Base-by-base conservation (phyloP, 345 rosid genomes). In the Salix koriyanagi region DNA sequence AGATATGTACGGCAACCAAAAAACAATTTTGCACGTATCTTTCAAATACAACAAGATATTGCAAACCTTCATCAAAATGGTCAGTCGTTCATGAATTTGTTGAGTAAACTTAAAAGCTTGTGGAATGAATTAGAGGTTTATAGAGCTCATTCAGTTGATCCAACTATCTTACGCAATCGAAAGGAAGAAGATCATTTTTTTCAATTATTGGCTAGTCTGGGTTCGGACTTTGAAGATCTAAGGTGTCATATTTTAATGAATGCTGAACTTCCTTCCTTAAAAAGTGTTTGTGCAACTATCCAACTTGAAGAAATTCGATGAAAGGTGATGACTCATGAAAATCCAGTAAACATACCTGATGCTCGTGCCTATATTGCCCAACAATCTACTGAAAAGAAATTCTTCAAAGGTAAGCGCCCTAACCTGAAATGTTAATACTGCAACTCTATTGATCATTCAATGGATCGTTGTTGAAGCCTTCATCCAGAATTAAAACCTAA, bases 51-150 rank as follows among this genome's bases (percentile, higher is more conserved):
- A 18, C 8, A 37, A 67, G 50, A 67, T 16, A 39, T 67, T 18
- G 13, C 12, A 19, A n/a, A 7, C 12, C 48, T 67, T 39, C 26
- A 16, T 5, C 37, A 44, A 70, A 19, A 48, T 28, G 41, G 60
- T 12, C 26, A 48, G 9, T 10, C 14, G 0, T 44, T 44, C 26
- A 6, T 70, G 1, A 46, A 10, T 70, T 2, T 44, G 15, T 14
- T 26, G 2, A 10, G 61, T n/a, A 15, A 1, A 34, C 46, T 46
- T 2, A 70, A 70, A 50, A 50, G 25, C 15, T 48, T 46, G 13
- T 70, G 61, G 41, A 70, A 50, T 70, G 42, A 70, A 28, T 70
- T 46, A n/a, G 62, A 70, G 39, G 62, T 70, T 15, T 48, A 70
- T 30, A 11, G 23, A 14, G 41, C 41, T 23, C 61, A 70, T 2